A percentile compares a stretch with the other conserved stretches of the same genome.
phyloP scores from a whole-genome alignment of 306 rosid species.

The Alnus rubra region DNA sequence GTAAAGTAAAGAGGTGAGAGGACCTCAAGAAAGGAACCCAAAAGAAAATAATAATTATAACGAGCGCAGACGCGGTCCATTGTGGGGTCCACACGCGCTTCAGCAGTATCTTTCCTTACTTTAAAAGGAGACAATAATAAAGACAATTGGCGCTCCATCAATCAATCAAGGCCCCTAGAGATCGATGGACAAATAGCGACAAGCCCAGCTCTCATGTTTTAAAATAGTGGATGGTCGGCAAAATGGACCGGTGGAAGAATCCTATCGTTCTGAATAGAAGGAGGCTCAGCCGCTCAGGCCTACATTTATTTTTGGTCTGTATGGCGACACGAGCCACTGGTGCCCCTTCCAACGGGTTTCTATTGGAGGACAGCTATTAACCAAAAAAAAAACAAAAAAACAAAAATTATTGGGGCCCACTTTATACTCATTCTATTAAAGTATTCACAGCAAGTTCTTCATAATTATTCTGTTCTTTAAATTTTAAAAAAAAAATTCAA shows the following conservation, averaged over 20 bases:
- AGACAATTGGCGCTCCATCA: constrained; percentile 8
- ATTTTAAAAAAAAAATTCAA: too few relatives aligned
- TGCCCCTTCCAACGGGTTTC: too few relatives aligned
- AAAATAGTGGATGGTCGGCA: constrained; percentile 15
- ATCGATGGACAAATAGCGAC: neutral
- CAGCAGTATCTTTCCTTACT: neutral
- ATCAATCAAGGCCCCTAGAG: neutral
- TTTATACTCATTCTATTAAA: too few relatives aligned
- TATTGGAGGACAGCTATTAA: too few relatives aligned
- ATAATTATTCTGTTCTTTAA: too few relatives aligned
- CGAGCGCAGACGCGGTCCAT: neutral
- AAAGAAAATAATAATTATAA: too few relatives aligned
- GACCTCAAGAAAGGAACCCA: neutral
- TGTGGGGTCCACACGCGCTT: neutral
- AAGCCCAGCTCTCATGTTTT: constrained; percentile 8
- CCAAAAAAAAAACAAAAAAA: too few relatives aligned
- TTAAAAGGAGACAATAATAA: neutral
- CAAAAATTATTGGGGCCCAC: too few relatives aligned
- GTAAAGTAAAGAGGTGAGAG: neutral
- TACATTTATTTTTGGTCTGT: neutral
- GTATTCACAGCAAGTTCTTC: too few relatives aligned
- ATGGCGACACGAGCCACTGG: neutral
- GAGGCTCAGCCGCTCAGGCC: neutral
- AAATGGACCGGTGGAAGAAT: neutral
- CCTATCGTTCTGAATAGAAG: neutral